These are phyloP conservation scores for Paraphoma sp. DNA, from an alignment of 2,329 filamentous ascomycete genomes.

Conservation along the genomic window DNA sequence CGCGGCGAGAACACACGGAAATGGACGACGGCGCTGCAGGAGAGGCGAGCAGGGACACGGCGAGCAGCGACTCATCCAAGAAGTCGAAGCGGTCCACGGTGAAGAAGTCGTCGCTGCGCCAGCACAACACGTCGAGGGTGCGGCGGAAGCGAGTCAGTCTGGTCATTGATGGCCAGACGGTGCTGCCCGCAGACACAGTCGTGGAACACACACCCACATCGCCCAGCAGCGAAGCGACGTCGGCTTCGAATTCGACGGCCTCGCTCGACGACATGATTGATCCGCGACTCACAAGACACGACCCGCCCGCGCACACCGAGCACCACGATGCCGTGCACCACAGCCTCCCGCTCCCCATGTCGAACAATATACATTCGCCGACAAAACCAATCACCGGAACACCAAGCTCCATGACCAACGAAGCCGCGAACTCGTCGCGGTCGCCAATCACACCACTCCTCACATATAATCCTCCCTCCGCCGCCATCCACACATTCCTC, in stretches of 20 bases:
- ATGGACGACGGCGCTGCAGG: slow-evolving; percentile 13
- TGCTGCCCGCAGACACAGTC: slow-evolving; percentile 45
- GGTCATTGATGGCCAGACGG: slow-evolving; percentile 47
- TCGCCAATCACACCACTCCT: slow-evolving; percentile 6
- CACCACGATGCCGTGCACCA: slow-evolving; percentile 40
- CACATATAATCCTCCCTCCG: slow-evolving; percentile 26
- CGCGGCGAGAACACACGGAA: slow-evolving; percentile 23
- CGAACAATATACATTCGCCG: slow-evolving; percentile 28
- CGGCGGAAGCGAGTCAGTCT: slow-evolving; percentile 45
- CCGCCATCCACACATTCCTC: slow-evolving; percentile 29
- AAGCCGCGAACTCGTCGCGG: slow-evolving; percentile 10
- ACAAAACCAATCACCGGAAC: slow-evolving; percentile 23
- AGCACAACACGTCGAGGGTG: slow-evolving; percentile 27
- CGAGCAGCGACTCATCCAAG: slow-evolving; percentile 20
- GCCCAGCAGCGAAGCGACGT: slow-evolving; percentile 39
- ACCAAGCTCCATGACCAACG: slow-evolving; percentile 16
- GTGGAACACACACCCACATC: slow-evolving; percentile 32
- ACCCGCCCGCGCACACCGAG: slow-evolving; percentile 19
- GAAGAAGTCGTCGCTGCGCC: slow-evolving; percentile 44
- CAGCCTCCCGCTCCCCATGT: slow-evolving; percentile 33
- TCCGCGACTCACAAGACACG: slow-evolving; percentile 31
- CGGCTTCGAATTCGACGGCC: slow-evolving; percentile 37
- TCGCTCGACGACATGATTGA: slow-evolving; percentile 43
- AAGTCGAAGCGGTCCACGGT: slow-evolving; percentile 35
- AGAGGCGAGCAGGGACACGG: neutral